phyloP scores from a whole-genome alignment of 257 asterid species.

The Sherardia arvensis region DNA sequence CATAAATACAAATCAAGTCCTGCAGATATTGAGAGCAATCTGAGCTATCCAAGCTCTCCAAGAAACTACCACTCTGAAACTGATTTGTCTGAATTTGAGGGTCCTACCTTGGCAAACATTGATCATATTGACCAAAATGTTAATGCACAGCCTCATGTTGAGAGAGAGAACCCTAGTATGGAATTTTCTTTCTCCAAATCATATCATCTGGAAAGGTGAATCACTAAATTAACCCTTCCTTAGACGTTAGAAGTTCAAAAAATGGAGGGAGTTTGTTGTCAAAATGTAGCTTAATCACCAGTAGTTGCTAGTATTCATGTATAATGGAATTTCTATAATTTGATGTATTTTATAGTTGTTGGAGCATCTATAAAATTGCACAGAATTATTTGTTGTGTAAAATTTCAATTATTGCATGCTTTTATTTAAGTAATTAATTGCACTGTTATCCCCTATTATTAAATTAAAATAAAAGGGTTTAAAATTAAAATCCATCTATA shows the following conservation, averaged over 20 bases:
- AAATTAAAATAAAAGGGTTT: too few species aligned
- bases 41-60: conserved; percentile 12
- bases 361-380: too few species aligned
- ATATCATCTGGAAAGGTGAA: background rate
- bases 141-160: background rate
- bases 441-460: too few species aligned
- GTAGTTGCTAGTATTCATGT: background rate
- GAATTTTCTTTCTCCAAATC: conserved; percentile 14
- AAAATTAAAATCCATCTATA: too few species aligned
- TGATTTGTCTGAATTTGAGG: conserved; percentile 12
- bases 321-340: too few species aligned
- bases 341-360: too few species aligned
- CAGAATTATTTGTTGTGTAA: too few species aligned
- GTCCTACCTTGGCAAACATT: conserved; percentile 8
- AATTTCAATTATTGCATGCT: too few species aligned
- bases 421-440: too few species aligned
- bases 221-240: background rate
- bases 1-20: conserved; percentile 5
- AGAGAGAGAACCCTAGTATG: background rate
- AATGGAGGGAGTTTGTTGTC: background rate
- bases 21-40: conserved; percentile 6
- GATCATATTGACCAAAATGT: conserved; percentile 15
- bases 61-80: conserved; percentile 1
- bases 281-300: background rate
- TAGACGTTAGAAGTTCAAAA: background rate